Percentiles rank a stretch among this genome's conserved stretches.
Evolutionary conservation across 2,329 filamentous ascomycete genomes (phyloP).

Genomic region (Claviceps fusiformis): DNA sequence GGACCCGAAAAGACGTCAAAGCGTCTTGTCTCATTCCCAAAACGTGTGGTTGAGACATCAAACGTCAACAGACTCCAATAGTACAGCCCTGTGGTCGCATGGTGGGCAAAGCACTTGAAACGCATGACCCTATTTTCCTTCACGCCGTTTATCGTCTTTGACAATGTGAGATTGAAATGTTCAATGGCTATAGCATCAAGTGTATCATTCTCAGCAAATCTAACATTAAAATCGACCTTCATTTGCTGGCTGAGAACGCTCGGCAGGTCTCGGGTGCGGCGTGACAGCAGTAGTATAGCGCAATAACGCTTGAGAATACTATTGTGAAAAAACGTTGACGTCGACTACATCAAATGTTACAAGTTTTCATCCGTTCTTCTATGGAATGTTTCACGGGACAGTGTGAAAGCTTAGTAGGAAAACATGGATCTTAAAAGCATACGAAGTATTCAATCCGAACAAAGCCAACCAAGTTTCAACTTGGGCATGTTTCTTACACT

Average conservation of each 20-base stretch:
- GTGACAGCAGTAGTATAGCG: background rate
- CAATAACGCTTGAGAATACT: background rate
- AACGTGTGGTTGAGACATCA: slow-evolving; percentile 2
- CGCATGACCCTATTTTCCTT: slow-evolving; percentile 1
- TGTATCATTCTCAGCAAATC: background rate
- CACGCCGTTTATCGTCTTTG: slow-evolving; percentile 1
- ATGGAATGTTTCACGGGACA: background rate
- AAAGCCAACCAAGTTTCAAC: background rate
- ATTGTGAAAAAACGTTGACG: background rate
- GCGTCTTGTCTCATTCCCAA: slow-evolving; percentile 3
- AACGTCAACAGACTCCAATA: background rate
- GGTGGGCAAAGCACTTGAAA: slow-evolving; percentile 5
- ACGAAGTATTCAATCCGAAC: background rate
- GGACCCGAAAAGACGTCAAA: slow-evolving; percentile 3
- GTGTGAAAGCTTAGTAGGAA: background rate
- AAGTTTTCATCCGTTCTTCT: background rate
- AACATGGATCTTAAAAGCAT: background rate
- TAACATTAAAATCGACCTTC: background rate
- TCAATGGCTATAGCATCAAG: background rate
- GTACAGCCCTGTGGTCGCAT: slow-evolving; percentile 1
- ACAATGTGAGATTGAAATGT: background rate
- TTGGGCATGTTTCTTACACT: background rate
- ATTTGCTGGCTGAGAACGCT: background rate
- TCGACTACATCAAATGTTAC: background rate
- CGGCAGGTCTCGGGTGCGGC: background rate